A percentile compares a stretch with the other conserved stretches of the same genome.
These are phyloP conservation scores for Phialocephala sp. DNA, from an alignment of 2,329 filamentous ascomycete genomes.

Conservation along the genomic window DNA sequence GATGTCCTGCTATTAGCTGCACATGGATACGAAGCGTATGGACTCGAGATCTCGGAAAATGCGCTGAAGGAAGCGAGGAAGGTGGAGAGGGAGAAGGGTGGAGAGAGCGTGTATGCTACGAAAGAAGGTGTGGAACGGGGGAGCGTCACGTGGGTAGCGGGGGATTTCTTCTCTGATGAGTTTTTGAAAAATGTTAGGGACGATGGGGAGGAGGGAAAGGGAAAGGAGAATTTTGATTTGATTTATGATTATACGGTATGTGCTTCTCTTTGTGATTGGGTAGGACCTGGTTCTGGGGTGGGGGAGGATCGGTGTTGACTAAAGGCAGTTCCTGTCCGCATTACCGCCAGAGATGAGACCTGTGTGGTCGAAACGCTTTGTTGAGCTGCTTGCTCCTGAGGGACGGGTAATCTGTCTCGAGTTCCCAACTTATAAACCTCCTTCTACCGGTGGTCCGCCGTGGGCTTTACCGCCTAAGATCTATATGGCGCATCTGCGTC, in stretches of 20 bases:
- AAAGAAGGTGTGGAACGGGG: conserved; percentile 54
- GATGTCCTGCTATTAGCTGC: conserved; percentile 78
- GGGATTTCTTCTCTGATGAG: conserved; percentile 70
- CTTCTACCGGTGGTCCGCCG: conserved; percentile 71
- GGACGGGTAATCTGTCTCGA: conserved; percentile 71
- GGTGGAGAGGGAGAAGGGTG: conserved; percentile 37
- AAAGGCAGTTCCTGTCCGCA: conserved; percentile 64
- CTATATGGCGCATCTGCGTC: conserved; percentile 73
- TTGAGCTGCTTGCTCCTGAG: conserved; percentile 53
- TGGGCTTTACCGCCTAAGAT: conserved; percentile 72
- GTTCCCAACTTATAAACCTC: conserved; percentile 75
- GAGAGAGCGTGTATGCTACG: conserved; percentile 50
- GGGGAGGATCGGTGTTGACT: conserved; percentile 19
- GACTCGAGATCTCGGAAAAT: conserved; percentile 61
- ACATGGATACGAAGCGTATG: conserved; percentile 78
- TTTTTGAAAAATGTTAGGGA: conserved; percentile 52
- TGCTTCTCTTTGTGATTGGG: conserved; percentile 1
- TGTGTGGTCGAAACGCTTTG: conserved; percentile 59
- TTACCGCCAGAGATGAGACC: conserved; percentile 59
- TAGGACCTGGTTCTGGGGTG: not conserved
- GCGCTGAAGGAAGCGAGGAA: conserved; percentile 29
- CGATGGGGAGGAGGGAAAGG: conserved; percentile 30
- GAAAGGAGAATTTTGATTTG: conserved; percentile 63
- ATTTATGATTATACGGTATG: conserved; percentile 68
- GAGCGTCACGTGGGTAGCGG: conserved; percentile 58